These are phyloP conservation scores for Pseudocercospora eumusae DNA, from an alignment of 2,329 filamentous ascomycete species.

Conservation along the genomic window DNA sequence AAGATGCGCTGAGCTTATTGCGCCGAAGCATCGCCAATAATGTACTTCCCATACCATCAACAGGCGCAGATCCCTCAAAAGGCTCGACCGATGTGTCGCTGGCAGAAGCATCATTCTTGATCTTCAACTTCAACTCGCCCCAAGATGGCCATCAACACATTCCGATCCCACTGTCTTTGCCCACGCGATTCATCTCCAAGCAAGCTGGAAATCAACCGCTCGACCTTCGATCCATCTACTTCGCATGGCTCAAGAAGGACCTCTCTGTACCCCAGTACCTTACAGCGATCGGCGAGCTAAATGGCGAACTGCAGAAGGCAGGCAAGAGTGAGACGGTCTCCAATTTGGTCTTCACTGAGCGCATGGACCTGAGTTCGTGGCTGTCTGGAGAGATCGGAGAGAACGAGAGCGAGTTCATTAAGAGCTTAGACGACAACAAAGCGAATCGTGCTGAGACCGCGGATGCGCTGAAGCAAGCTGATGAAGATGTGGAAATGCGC, in stretches of 20 bases:
- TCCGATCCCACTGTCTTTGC: conserved; percentile 49
- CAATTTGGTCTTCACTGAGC: conserved; percentile 88
- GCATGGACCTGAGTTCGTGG: conserved; percentile 89
- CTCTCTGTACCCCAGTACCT: conserved; percentile 89
- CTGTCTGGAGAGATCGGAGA: conserved; percentile 85
- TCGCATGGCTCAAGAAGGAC: conserved; percentile 93
- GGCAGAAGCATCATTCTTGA: conserved; percentile 69
- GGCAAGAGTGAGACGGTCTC: conserved; percentile 70
- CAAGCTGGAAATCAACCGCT: conserved; percentile 39
- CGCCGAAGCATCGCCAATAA: conserved; percentile 76
- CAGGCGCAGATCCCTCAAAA: conserved; percentile 64
- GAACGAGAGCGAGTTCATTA: conserved; percentile 83
- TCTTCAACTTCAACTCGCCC: conserved; percentile 40
- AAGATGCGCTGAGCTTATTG: conserved; percentile 75
- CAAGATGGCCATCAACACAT: conserved; percentile 57
- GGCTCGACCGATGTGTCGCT: conserved; percentile 64
- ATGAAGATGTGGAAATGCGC: conserved; percentile 43
- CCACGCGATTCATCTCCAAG: conserved; percentile 85
- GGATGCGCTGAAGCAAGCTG: conserved; percentile 47
- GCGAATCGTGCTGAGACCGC: conserved; percentile 53
- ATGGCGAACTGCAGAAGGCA: conserved; percentile 64
- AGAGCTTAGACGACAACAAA: conserved; percentile 69
- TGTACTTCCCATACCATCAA: conserved; percentile 71
- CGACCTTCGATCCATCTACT: conserved; percentile 91
- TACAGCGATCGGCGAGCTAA: conserved; percentile 74